These are phyloP conservation scores for Venturia asperata DNA, from an alignment of 2,329 filamentous ascomycete genomes.

Conservation along the genomic window DNA sequence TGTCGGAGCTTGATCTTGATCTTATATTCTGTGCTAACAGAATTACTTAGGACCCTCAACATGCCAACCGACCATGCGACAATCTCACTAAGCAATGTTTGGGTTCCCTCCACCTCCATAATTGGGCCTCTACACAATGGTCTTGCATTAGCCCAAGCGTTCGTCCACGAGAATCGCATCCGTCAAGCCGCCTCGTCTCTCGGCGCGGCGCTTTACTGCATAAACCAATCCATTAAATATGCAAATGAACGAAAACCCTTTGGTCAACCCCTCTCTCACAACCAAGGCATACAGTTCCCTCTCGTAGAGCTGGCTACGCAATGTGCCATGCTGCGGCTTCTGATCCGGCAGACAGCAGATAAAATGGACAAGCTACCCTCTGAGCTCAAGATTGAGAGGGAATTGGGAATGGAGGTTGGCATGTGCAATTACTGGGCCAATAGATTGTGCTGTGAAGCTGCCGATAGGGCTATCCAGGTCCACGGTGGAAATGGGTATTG, in stretches of 20 bases:
- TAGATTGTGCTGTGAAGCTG: slow-evolving; percentile 52
- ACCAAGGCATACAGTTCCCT: slow-evolving; percentile 59
- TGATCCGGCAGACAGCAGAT: slow-evolving; percentile 54
- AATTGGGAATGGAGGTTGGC: slow-evolving; percentile 53
- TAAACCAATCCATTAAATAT: slow-evolving; percentile 51
- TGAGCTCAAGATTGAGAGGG: slow-evolving; percentile 49
- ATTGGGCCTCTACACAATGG: slow-evolving; percentile 49
- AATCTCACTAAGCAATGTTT: slow-evolving; percentile 50
- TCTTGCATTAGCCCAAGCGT: slow-evolving; percentile 55
- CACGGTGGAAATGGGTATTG: slow-evolving; percentile 55
- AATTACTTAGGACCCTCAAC: slow-evolving; percentile 51
- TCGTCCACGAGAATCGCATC: slow-evolving; percentile 59
- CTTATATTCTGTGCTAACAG: not conserved
- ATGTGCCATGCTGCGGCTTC: slow-evolving; percentile 53
- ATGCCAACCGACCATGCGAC: slow-evolving; percentile 62
- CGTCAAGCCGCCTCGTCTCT: slow-evolving; percentile 56
- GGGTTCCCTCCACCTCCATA: slow-evolving; percentile 46
- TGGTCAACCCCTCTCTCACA: slow-evolving; percentile 49
- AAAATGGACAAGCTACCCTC: slow-evolving; percentile 52
- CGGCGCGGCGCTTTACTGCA: slow-evolving; percentile 53
- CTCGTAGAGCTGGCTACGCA: slow-evolving; percentile 57
- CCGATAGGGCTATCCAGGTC: slow-evolving; percentile 56
- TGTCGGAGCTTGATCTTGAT: too few species aligned
- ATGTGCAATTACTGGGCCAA: slow-evolving; percentile 64
- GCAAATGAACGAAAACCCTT: slow-evolving; percentile 50